A percentile compares a stretch with the other conserved stretches of the same genome.
phyloP scores from a whole-genome alignment of 139 green algal genomes.

The Picochlorum sp. region DNA sequence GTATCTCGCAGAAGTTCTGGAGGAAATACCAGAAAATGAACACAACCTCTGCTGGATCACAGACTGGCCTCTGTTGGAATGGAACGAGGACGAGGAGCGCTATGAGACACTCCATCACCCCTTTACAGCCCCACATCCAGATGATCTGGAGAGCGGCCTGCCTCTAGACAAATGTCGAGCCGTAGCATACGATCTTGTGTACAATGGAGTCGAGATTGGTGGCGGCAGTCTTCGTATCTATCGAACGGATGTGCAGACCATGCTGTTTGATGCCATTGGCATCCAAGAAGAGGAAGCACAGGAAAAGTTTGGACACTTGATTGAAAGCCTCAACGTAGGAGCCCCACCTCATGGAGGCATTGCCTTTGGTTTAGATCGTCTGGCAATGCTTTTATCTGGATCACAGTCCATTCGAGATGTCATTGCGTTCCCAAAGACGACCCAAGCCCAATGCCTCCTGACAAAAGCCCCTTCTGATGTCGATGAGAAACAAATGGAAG shows the following conservation, averaged over 20 bases:
- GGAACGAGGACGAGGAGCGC: constrained; percentile 71
- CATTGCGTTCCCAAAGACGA: constrained; percentile 99
- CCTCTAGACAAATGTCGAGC: constrained; percentile 23
- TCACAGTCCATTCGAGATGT: constrained; percentile 89
- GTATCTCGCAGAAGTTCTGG: constrained; percentile 64
- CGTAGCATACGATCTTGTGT: constrained; percentile 94
- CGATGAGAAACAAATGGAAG: constrained; percentile 47
- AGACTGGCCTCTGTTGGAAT: constrained; percentile 98
- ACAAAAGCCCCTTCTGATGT: constrained; percentile 64
- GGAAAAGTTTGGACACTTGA: constrained; percentile 77
- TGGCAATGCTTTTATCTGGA: constrained; percentile 86
- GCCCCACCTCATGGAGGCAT: constrained; percentile 91
- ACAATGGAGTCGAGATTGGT: constrained; percentile 95
- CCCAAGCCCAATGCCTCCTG: constrained; percentile 72
- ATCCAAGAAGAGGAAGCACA: constrained; percentile 65
- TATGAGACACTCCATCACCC: constrained; percentile 86
- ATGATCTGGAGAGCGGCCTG: constrained; percentile 43
- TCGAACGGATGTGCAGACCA: constrained; percentile 78
- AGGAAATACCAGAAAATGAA: constrained; percentile 38
- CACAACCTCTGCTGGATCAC: constrained; percentile 88
- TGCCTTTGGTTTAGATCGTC: constrained; percentile 86
- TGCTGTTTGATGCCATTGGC: constrained; percentile 87
- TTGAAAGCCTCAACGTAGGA: constrained; percentile 72
- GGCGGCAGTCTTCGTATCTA: constrained; percentile 90
- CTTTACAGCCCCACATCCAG: constrained; percentile 87